phyloP scores from a whole-genome alignment of 169 alveolate species.

The Perkinsus olseni region DNA sequence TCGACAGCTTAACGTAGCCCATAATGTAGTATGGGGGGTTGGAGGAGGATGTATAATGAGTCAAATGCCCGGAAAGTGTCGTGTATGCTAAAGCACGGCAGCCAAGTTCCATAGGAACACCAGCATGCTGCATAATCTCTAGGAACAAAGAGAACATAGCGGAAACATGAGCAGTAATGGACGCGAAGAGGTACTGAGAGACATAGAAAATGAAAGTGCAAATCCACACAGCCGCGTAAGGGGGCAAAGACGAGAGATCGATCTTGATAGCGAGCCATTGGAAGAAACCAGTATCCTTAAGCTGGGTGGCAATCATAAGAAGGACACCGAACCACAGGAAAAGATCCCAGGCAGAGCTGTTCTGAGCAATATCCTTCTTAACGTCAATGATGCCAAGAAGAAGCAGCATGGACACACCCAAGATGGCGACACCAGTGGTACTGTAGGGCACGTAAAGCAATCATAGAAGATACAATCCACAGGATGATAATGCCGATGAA shows the following conservation, averaged over 20 bases:
- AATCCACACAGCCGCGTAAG: background rate
- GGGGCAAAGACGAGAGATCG: background rate
- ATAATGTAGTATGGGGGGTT: background rate
- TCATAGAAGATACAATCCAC: background rate
- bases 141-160: background rate
- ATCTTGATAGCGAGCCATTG: background rate
- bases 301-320: background rate
- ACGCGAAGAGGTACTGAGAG: conserved; percentile 3
- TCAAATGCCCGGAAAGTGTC: background rate
- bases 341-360: background rate
- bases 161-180: background rate
- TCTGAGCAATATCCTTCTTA: background rate
- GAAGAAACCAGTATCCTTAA: conserved; percentile 2
- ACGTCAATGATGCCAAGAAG: background rate
- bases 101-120: background rate
- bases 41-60: background rate
- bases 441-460: background rate
- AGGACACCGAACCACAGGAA: conserved; percentile 4
- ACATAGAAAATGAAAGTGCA: background rate
- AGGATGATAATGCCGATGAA: background rate
- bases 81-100: background rate
- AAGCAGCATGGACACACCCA: conserved; percentile 7
- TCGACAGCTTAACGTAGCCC: background rate
- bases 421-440: background rate
- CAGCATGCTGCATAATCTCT: background rate